Conservation (phyloP, 2,329 filamentous ascomycete species). For the Xylariaceae sp. region DNA sequence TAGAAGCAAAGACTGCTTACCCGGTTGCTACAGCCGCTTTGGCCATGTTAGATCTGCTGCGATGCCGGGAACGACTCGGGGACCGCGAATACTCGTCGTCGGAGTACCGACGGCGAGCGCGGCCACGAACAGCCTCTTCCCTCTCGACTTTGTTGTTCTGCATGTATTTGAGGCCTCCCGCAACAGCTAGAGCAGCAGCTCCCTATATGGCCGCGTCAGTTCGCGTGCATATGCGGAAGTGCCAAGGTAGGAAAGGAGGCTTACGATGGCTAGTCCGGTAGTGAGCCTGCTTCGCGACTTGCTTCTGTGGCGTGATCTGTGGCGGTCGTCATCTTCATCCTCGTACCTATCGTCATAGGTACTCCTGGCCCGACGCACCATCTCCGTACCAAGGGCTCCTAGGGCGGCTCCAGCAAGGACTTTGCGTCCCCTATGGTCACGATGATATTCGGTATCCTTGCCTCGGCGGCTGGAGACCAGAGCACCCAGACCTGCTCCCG, state of each 20-base stretch:
- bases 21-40: constrained; percentile 51
- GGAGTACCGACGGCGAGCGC: constrained; percentile 39
- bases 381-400: constrained; percentile 55
- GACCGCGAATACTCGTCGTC: constrained; percentile 40
- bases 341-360: constrained; percentile 48
- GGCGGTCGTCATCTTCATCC: constrained; percentile 26
- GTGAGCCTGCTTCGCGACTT: constrained; percentile 40
- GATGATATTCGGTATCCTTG: constrained; percentile 38
- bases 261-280: constrained; percentile 53
- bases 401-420: constrained; percentile 55
- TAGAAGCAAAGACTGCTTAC: constrained; percentile 16
- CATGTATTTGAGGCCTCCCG: constrained; percentile 58
- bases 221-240: neutral
- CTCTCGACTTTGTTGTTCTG: constrained; percentile 53
- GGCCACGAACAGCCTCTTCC: constrained; percentile 50
- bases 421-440: constrained; percentile 47
- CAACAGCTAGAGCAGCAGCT: constrained; percentile 55
- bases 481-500: constrained; percentile 55
- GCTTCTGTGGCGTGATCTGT: constrained; percentile 32
- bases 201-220: constrained; percentile 14
- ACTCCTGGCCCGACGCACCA: constrained; percentile 51
- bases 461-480: constrained; percentile 48
- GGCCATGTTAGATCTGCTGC: constrained; percentile 32
- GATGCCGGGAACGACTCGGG: constrained; percentile 35
- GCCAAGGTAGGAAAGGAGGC: constrained; percentile 3